Base-by-base conservation (phyloP, 2,329 filamentous ascomycete species). In the Dactylellina parvicollis region DNA sequence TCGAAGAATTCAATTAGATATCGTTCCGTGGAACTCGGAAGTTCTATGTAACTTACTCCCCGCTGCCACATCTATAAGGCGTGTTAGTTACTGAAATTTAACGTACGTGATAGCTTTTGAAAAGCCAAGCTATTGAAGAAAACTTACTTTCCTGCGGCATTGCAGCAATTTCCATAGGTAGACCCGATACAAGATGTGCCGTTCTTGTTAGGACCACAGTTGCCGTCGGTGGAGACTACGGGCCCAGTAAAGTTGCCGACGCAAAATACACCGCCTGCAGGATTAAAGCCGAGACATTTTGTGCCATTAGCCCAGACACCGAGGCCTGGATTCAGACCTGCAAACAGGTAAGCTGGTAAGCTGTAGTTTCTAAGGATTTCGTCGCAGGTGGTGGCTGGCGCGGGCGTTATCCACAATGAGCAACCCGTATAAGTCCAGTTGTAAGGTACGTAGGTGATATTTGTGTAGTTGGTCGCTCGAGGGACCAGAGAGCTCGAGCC, bases 61-160 rank as follows among this genome's bases (percentile, higher is more conserved):
- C 55, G 12, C 24, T 30, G 20, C 55, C 55, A n/a, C 55, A 59
- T 44, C 55, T 59, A 24, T 26, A 1, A 22, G 47, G 26, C 36
- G 5, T 10, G 49, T 54, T 54, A 54, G 49, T 12, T 24, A 36
- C 14, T 34, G 1, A 18, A 52, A 14, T 34, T n/a, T 20, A 20
- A 18, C 5, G 18, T 47, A 24, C 22, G 24, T 8, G 12, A 49
- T 26, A 5, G 9, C 30, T 16, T 34, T 2, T 34, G 1, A 2
- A 8, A 42, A 30, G 7, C 18, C 3, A 16, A 44, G 18, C 5
- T 20, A 3, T 46, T 32, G 9, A 10, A 47, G 14, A 12, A 20
- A n/a, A 47, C 55, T 46, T 3, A 59, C 55, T 47, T 46, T 46
- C 55, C 55, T 2, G 55, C 40, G 14, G 55, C 55, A 47, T 47